Evolutionary conservation across 495 filamentous ascomycete genomes (phyloP).

Genomic region (Haplographium delicatum): DNA sequence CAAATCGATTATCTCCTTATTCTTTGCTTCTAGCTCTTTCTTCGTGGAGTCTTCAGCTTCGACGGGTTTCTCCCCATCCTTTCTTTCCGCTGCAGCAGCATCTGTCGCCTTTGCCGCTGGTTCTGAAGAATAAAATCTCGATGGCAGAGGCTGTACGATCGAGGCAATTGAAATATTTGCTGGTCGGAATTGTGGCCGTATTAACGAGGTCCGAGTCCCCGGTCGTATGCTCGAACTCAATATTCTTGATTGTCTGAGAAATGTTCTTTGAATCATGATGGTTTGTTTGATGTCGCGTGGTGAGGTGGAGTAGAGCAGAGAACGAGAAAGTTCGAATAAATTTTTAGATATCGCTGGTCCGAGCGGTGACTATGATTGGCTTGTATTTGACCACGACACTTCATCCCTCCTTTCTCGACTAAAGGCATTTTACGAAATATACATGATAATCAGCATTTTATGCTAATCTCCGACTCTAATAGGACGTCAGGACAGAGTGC

Average conservation of each 20-base stretch:
- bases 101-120: conserved; percentile 30
- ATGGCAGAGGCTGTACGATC: not conserved
- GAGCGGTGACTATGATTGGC: not conserved
- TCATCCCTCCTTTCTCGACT: too few relatives aligned
- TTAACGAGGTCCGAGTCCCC: conserved; percentile 5
- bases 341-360: conserved; percentile 8
- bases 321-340: not conserved
- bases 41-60: conserved; percentile 36
- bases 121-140: conserved; percentile 24
- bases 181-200: conserved; percentile 15
- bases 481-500: too few relatives aligned
- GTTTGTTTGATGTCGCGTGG: conserved; percentile 10
- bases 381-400: too few relatives aligned
- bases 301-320: not conserved
- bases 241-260: conserved; percentile 20
- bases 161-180: conserved; percentile 2
- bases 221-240: conserved; percentile 16
- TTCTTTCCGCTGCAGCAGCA: conserved; percentile 23
- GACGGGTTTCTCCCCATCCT: conserved; percentile 24
- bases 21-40: conserved; percentile 77
- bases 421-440: too few relatives aligned
- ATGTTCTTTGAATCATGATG: conserved; percentile 26
- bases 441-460: too few relatives aligned
- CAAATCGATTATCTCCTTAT: conserved; percentile 74
- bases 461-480: too few relatives aligned